phyloP scores from a whole-genome alignment of 2,329 filamentous ascomycete genomes.

The Ambrosiella cleistominuta region DNA sequence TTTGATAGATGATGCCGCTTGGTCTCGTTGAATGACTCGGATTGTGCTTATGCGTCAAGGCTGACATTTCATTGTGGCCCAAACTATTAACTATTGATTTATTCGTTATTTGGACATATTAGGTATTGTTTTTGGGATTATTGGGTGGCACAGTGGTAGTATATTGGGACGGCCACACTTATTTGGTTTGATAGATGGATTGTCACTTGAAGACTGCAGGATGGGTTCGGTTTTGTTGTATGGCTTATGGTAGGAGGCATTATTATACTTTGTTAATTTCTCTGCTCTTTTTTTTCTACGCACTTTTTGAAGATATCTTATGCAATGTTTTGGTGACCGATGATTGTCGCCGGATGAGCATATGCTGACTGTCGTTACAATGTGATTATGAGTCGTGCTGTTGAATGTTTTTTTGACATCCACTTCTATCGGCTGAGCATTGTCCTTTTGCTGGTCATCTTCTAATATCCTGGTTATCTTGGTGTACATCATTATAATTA shows the following conservation, averaged over 20 bases:
- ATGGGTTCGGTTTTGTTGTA: neutral
- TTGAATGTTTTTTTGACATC: too few relatives aligned
- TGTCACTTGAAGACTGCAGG: too few relatives aligned
- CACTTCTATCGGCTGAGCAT: too few relatives aligned
- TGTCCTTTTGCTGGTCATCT: too few relatives aligned
- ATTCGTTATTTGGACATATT: neutral
- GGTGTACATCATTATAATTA: too few relatives aligned
- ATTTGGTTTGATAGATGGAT: neutral
- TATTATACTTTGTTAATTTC: neutral
- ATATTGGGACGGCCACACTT: neutral
- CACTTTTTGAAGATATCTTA: neutral
- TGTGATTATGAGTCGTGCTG: neutral
- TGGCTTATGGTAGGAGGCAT: neutral
- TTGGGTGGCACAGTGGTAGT: neutral
- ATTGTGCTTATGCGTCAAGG: too few relatives aligned
- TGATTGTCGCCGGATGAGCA: too few relatives aligned
- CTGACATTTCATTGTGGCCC: too few relatives aligned
- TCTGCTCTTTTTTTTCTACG: neutral
- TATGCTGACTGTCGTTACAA: neutral
- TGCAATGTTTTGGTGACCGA: neutral
- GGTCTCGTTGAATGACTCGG: too few relatives aligned
- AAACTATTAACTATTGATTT: too few relatives aligned
- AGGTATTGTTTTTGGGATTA: neutral
- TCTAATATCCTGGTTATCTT: too few relatives aligned
- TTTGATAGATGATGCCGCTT: too few relatives aligned